Evolutionary conservation across 2,329 filamentous ascomycete genomes (phyloP).

Genomic region (Venturia carpophila): DNA sequence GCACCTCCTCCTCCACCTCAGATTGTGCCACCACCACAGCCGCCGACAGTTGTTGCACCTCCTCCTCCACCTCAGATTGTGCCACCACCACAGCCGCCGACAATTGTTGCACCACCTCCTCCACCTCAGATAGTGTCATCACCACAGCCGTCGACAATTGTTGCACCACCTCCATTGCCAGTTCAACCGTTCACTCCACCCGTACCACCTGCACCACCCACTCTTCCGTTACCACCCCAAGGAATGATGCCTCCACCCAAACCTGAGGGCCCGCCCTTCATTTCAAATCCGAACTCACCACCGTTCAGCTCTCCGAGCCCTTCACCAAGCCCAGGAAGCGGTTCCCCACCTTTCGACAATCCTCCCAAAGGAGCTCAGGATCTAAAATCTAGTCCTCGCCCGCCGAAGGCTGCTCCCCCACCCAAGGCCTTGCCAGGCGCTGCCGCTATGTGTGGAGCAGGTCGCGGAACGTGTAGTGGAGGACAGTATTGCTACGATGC

Average conservation of each 20-base stretch:
- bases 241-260: neutral
- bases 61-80: too few relatives aligned
- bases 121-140: neutral
- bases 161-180: neutral
- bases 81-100: too few relatives aligned
- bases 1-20: neutral
- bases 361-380: too few relatives aligned
- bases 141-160: neutral
- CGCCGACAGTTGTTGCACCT: neutral
- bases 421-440: neutral
- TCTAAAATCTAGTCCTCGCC: neutral
- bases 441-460: neutral
- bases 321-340: too few relatives aligned
- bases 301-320: too few relatives aligned
- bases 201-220: neutral
- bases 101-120: neutral
- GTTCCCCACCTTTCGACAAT: too few relatives aligned
- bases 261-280: too few relatives aligned
- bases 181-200: neutral
- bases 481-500: constrained; percentile 14
- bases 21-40: neutral
- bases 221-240: neutral
- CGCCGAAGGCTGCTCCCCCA: neutral
- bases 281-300: too few relatives aligned
- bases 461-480: neutral